These are phyloP conservation scores for Chernovozyma sophiae-reginae DNA, from an alignment of 1,139 yeast species.

Conservation along the genomic window DNA sequence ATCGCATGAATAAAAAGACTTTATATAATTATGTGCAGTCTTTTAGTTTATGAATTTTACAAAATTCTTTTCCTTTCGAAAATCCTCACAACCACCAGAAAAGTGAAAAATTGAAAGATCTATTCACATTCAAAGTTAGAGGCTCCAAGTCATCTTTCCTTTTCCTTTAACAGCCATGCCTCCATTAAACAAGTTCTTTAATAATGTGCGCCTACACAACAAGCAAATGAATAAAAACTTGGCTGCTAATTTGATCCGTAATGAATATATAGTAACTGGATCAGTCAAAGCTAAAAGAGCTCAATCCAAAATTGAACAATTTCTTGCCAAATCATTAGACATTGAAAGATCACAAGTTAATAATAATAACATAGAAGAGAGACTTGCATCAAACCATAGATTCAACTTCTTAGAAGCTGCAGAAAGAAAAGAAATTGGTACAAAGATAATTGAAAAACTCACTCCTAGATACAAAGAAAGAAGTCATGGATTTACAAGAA, in stretches of 20 bases:
- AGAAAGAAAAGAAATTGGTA: slow-evolving; percentile 34
- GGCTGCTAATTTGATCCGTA: slow-evolving; percentile 44
- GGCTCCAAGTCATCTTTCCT: not conserved
- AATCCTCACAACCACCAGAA: not conserved
- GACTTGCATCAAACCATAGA: slow-evolving; percentile 20
- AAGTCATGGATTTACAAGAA: slow-evolving; percentile 81
- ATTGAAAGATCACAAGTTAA: slow-evolving; percentile 10
- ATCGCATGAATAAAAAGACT: too few relatives aligned
- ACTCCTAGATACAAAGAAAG: slow-evolving; percentile 57
- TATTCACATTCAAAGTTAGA: not conserved
- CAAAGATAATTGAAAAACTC: slow-evolving; percentile 64
- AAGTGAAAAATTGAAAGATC: not conserved
- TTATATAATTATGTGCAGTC: too few relatives aligned
- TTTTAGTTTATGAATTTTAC: slow-evolving; percentile 22
- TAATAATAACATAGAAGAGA: slow-evolving; percentile 15
- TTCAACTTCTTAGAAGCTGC: slow-evolving; percentile 39
- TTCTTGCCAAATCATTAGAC: slow-evolving; percentile 29
- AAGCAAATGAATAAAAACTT: slow-evolving; percentile 46
- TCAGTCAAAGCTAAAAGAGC: slow-evolving; percentile 46
- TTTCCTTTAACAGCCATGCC: too few relatives aligned
- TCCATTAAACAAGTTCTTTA: slow-evolving; percentile 39
- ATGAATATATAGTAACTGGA: slow-evolving; percentile 44
- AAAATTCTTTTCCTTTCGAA: too few relatives aligned
- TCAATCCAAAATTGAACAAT: slow-evolving; percentile 40
- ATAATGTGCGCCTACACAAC: slow-evolving; percentile 42